Evolutionary conservation across 2,329 filamentous ascomycete species (phyloP).

Genomic region (Lasiodiplodia hormozganensis): DNA sequence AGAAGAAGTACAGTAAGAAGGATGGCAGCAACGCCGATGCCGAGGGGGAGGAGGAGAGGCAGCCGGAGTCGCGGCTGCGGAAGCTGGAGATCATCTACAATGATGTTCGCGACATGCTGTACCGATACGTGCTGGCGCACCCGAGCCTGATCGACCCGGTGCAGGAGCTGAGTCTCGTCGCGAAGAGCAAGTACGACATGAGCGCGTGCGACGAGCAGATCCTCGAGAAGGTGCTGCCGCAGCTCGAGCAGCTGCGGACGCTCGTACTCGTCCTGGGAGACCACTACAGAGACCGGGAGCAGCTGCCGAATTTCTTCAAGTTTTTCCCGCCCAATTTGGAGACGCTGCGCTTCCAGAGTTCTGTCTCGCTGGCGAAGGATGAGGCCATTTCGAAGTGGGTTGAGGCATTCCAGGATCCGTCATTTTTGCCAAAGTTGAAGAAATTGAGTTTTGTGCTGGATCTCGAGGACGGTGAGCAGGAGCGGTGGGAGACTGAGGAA

Average conservation of each 20-base stretch:
- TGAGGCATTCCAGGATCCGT: neutral
- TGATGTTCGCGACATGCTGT: neutral
- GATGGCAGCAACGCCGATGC: neutral
- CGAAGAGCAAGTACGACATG: neutral
- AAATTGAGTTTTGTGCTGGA: neutral
- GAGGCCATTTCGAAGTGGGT: neutral
- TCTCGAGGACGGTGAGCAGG: neutral
- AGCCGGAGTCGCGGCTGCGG: neutral
- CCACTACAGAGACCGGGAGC: neutral
- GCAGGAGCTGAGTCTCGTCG: neutral
- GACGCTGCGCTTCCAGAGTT: neutral
- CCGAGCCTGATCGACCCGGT: neutral
- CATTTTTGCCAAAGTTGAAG: neutral
- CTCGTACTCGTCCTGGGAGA: conserved; percentile 1
- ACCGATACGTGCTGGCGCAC: neutral
- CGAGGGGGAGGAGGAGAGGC: neutral
- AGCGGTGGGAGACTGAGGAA: neutral
- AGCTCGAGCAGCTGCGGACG: neutral
- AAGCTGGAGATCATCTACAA: neutral
- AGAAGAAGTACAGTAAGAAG: neutral
- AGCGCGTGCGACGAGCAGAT: neutral
- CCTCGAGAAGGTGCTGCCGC: neutral
- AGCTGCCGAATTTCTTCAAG: neutral
- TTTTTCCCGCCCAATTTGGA: neutral
- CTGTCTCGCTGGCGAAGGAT: neutral